Conservation (phyloP, 495 filamentous ascomycete species). For the Aspergillus carlsbadensis region DNA sequence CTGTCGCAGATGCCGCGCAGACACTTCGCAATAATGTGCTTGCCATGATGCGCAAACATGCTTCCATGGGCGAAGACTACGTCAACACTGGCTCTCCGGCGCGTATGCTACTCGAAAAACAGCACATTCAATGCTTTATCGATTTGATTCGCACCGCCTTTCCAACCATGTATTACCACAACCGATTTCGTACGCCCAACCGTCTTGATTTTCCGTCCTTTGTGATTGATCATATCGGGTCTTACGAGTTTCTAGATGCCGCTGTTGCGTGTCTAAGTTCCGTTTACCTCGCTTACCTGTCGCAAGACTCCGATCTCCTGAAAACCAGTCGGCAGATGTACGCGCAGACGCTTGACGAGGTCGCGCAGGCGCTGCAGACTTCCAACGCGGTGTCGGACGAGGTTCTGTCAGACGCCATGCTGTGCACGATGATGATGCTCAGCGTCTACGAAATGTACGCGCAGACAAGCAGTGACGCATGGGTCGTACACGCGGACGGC, state of each 20-base stretch:
- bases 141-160: slow-evolving; percentile 33
- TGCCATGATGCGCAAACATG: slow-evolving; percentile 23
- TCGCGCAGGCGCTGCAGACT: slow-evolving; percentile 23
- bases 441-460: slow-evolving; percentile 40
- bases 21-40: slow-evolving; percentile 27
- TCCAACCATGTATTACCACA: slow-evolving; percentile 34
- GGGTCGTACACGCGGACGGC: slow-evolving; percentile 33
- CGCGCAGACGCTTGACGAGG: slow-evolving; percentile 24
- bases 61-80: slow-evolving; percentile 11
- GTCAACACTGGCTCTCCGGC: slow-evolving; percentile 20
- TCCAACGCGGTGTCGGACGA: slow-evolving; percentile 19
- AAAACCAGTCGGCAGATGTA: slow-evolving; percentile 32
- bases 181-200: slow-evolving; percentile 28
- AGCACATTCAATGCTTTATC: slow-evolving; percentile 19
- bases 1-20: slow-evolving; percentile 16
- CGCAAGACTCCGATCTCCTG: slow-evolving; percentile 23
- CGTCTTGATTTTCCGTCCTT: slow-evolving; percentile 18
- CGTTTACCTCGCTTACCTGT: slow-evolving; percentile 29
- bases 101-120: slow-evolving; percentile 7
- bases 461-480: slow-evolving; percentile 29
- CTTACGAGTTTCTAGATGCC: slow-evolving; percentile 27
- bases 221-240: slow-evolving; percentile 25
- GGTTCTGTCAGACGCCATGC: slow-evolving; percentile 24
- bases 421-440: slow-evolving; percentile 35
- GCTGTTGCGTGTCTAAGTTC: slow-evolving; percentile 32